Evolutionary conservation across 148 eudicot genomes (phyloP), one percentile per base, ranked within the genome.

Genomic region (Vaccinium darrowii): DNA sequence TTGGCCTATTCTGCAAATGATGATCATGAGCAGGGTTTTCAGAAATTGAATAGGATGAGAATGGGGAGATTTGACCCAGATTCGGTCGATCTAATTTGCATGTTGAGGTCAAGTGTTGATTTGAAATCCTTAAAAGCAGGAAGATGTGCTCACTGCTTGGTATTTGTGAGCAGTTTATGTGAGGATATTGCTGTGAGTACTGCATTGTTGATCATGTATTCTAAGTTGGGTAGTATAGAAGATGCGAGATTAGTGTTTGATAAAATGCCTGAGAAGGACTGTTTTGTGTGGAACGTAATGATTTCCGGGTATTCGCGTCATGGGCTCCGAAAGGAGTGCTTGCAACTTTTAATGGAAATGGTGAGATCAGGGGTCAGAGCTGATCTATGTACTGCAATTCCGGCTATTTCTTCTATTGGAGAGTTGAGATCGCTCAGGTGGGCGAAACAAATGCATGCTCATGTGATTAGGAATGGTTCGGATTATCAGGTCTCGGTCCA

Each of bases 201-300:
- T 63, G 87, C 91, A 39, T 60, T 89, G 57, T 75, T 89, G 82
- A 87, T 82, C 47, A 79, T 89, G 91, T 89, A 87, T 80, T 87
- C 87, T 2, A 87, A 83, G 58, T 56, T 87, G 8, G 80, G 89
- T 76, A 21, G 71, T 53, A 67, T 87, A 30, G 30, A 85, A 39
- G 82, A 85, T 39, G 86, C 87, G 3, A 30, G 83, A 47, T 89
- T 89, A 65, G 78, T 87, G 79, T 89, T 86, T 52, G 87, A 86
- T 80, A 79, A 75, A 50, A 89, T 84, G 79, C 54, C 83, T 74
- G 87, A 82, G 8, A 89, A 84, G 83, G 90, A 89, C 82, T 78
- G 81, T 76, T 88, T 89, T 19, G 87, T 85, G 57, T 89, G 90
- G 89, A 89, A 89, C 69, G 49, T 86, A 75, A 86, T 89, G 89